Percentiles rank a stretch among this genome's conserved stretches.
These are phyloP conservation scores for Nothophaeocryptopus gaeumannii DNA, from an alignment of 2,329 filamentous ascomycete genomes.

Conservation along the genomic window DNA sequence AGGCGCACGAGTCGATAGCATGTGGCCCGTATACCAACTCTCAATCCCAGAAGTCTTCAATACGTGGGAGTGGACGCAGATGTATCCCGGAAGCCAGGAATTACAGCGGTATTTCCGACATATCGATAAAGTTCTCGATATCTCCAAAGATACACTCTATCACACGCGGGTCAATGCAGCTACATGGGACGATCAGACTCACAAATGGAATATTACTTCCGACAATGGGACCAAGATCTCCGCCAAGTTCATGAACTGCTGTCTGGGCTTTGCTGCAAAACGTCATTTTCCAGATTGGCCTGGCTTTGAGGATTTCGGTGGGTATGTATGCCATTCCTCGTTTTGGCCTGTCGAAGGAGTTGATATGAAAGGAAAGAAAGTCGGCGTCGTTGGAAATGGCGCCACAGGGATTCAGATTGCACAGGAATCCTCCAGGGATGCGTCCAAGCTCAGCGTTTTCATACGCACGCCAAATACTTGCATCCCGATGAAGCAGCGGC, in stretches of 20 bases:
- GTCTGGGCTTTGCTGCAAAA: conserved; percentile 6
- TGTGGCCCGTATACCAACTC: conserved; percentile 48
- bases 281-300: background rate
- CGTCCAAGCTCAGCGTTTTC: conserved; percentile 54
- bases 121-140: conserved; percentile 54
- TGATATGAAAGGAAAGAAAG: conserved; percentile 37
- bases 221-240: conserved; percentile 41
- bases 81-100: conserved; percentile 37
- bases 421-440: conserved; percentile 30
- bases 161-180: conserved; percentile 55
- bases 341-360: conserved; percentile 47
- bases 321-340: conserved; percentile 35
- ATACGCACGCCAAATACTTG: conserved; percentile 65
- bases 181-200: conserved; percentile 48
- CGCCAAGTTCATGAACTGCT: conserved; percentile 15
- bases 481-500: conserved; percentile 56
- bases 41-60: conserved; percentile 45
- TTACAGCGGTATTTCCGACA: conserved; percentile 59
- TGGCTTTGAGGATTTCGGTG: conserved; percentile 13
- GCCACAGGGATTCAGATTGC: conserved; percentile 41
- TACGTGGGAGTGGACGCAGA: conserved; percentile 53
- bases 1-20: conserved; percentile 47
- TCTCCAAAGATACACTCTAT: conserved; percentile 58
- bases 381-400: conserved; percentile 43
- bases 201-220: conserved; percentile 53